Base-by-base conservation (phyloP, 1,139 yeast genomes). In the Sugiyamaella pinicola region DNA sequence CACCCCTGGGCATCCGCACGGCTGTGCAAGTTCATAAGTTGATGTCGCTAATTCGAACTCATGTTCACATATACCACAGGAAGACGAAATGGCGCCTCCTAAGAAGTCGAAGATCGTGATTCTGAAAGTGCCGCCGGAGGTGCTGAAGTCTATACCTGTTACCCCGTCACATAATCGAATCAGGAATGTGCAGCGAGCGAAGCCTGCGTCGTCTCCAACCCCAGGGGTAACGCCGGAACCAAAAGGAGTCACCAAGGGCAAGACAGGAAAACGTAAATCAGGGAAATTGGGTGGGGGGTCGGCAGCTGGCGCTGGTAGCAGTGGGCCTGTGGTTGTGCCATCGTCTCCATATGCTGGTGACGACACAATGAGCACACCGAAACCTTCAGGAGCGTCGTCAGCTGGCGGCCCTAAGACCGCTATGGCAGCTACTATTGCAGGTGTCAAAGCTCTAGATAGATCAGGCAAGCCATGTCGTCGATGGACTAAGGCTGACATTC, bases 401-500 rank as follows among this genome's bases (percentile, higher is more conserved):
- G 38, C 29, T 17, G 54, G 58, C 31, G 54, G 47, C 15, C 53
- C 61, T 41, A 54, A 58, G 52, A 46, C 59, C 31, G 48, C 53
- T 15, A 47, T 52, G 28, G 58, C 61, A 15, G 47, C 43, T 5
- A 37, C 47, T 19, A 64, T 62, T 44, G 65, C 66, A 9, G 61
- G 62, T 22, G 51, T 65, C 38, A 51, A 67, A 26, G 69, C 70
- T 2, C 65, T 80, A 55, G 85, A 81, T 58, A 76, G 76, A 56
- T 67, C 78, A 8, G 83, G 84, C 2, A 74, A 70, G 51, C 79
- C 81, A 19, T 73, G 75, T 35, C 73, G 78, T 52, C 74, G 71
- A 59, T 83, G 87, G 87, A 66, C 62, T 7, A 80, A 80, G 61
- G 70, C 72, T 51, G 76, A 79, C 1, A 61, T 74, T 10, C 63